Evolutionary conservation across 2,329 filamentous ascomycete species (phyloP).

Genomic region (Pseudopithomyces chartarum): DNA sequence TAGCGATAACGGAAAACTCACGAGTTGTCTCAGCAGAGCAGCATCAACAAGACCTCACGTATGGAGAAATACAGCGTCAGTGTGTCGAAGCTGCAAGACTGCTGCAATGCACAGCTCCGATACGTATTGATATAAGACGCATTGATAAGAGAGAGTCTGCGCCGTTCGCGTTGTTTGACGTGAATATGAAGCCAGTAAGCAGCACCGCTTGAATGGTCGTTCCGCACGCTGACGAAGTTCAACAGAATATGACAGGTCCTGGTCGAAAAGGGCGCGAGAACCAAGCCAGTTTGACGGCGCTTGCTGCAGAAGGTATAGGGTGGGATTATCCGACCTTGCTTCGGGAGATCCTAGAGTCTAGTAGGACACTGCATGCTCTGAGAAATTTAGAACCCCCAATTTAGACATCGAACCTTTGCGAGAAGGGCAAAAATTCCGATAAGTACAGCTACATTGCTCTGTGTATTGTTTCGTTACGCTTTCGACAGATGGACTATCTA

Average conservation of each 20-base stretch:
- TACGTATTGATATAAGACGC: conserved; percentile 55
- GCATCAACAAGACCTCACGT: conserved; percentile 37
- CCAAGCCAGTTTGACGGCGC: conserved; percentile 53
- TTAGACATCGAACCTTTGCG: background rate
- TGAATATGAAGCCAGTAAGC: conserved; percentile 59
- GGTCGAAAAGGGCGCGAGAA: conserved; percentile 55
- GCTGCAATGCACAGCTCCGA: conserved; percentile 50
- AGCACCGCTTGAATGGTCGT: background rate
- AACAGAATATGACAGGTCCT: conserved; percentile 55
- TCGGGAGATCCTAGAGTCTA: conserved; percentile 38
- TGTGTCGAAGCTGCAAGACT: conserved; percentile 49
- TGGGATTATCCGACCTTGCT: conserved; percentile 51
- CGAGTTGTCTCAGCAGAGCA: conserved; percentile 42
- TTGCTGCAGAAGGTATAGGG: conserved; percentile 50
- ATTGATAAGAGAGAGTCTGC: conserved; percentile 24
- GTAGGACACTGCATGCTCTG: background rate
- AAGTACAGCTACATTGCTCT: background rate
- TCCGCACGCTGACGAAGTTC: background rate
- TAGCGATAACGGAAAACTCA: conserved; percentile 57
- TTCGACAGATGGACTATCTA: too few species aligned
- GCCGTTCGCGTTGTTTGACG: conserved; percentile 56
- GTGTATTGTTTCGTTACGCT: background rate
- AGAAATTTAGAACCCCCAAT: background rate
- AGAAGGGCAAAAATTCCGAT: too few species aligned
- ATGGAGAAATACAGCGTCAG: conserved; percentile 41